Conservation (phyloP, 768 basidiomycete genomes). For the Pleurotus ostreatus region DNA sequence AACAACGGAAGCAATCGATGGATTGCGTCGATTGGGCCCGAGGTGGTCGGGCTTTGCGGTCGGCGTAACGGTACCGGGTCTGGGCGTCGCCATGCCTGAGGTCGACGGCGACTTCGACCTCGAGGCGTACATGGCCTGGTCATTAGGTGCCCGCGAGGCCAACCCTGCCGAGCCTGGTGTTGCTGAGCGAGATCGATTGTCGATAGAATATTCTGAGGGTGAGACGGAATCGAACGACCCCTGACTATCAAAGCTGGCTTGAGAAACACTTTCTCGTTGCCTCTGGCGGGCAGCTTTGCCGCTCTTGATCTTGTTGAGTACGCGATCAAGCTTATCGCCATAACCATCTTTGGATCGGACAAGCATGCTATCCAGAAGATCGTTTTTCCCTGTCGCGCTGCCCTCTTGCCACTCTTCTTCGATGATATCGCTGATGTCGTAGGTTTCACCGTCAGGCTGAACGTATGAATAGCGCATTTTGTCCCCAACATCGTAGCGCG, state of each 20-base stretch:
- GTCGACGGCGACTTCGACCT: slow-evolving; percentile 15
- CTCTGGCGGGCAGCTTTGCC: slow-evolving; percentile 33
- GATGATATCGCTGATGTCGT: slow-evolving; percentile 91
- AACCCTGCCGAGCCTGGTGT: slow-evolving; percentile 37
- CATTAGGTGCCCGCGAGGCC: slow-evolving; percentile 24
- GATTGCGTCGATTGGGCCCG: slow-evolving; percentile 43
- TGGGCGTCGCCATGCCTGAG: slow-evolving; percentile 12
- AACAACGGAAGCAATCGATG: slow-evolving; percentile 72
- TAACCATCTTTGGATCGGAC: slow-evolving; percentile 50
- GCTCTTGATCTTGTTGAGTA: slow-evolving; percentile 71
- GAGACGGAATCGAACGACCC: slow-evolving; percentile 33
- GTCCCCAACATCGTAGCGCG: slow-evolving; percentile 66
- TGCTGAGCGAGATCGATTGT: slow-evolving; percentile 40
- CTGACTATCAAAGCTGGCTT: slow-evolving; percentile 21
- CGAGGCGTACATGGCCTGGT: background rate
- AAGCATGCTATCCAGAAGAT: slow-evolving; percentile 65
- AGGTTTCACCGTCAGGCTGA: slow-evolving; percentile 83
- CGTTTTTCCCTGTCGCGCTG: slow-evolving; percentile 35
- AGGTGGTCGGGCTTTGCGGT: slow-evolving; percentile 14
- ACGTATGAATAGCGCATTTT: slow-evolving; percentile 92
- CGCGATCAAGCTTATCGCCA: slow-evolving; percentile 68
- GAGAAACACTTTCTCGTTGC: slow-evolving; percentile 11
- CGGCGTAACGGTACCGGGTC: slow-evolving; percentile 12
- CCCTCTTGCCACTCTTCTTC: slow-evolving; percentile 81
- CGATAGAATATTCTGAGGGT: slow-evolving; percentile 58